Conservation (phyloP, 2,329 filamentous ascomycete genomes). For the Chaetomium globosum region DNA sequence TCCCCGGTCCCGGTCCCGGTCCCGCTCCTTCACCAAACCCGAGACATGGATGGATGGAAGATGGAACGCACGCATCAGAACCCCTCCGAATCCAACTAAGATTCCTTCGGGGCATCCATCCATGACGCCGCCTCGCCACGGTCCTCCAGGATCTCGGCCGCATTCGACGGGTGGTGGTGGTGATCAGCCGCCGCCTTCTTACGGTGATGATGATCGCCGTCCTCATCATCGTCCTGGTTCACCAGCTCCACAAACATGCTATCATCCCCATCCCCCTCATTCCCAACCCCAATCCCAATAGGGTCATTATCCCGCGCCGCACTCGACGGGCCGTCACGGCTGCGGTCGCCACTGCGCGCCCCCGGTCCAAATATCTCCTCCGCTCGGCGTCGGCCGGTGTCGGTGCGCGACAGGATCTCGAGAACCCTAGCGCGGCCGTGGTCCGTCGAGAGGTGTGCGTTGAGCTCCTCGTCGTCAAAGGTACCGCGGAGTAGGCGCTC, state of each 20-base stretch:
- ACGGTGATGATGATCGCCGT: slow-evolving; percentile 31
- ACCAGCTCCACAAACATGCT: slow-evolving; percentile 61
- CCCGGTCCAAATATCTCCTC: slow-evolving; percentile 56
- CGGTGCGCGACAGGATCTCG: slow-evolving; percentile 56
- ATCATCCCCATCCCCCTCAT: slow-evolving; percentile 53
- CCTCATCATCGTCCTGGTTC: slow-evolving; percentile 55
- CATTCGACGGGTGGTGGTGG: slow-evolving; percentile 20
- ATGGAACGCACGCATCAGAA: not conserved
- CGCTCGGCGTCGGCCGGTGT: slow-evolving; percentile 53
- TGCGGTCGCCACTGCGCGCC: slow-evolving; percentile 47
- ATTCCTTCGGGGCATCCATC: slow-evolving; percentile 30
- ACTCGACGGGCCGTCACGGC: slow-evolving; percentile 26
- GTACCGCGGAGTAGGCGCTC: slow-evolving; percentile 53
- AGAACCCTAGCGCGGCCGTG: slow-evolving; percentile 54
- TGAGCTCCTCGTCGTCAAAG: slow-evolving; percentile 48
- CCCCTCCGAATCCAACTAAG: slow-evolving; percentile 21
- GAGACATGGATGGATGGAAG: not conserved
- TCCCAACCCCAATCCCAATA: slow-evolving; percentile 37
- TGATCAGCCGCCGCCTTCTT: slow-evolving; percentile 39
- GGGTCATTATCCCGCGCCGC: slow-evolving; percentile 35
- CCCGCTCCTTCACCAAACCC: not conserved
- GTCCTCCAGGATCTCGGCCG: slow-evolving; percentile 28
- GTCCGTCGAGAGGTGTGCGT: slow-evolving; percentile 47
- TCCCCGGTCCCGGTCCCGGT: not conserved
- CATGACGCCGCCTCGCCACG: slow-evolving; percentile 30